These are phyloP conservation scores for Oxalis stricta DNA, from an alignment of 441 rosid genomes.

Conservation along the genomic window DNA sequence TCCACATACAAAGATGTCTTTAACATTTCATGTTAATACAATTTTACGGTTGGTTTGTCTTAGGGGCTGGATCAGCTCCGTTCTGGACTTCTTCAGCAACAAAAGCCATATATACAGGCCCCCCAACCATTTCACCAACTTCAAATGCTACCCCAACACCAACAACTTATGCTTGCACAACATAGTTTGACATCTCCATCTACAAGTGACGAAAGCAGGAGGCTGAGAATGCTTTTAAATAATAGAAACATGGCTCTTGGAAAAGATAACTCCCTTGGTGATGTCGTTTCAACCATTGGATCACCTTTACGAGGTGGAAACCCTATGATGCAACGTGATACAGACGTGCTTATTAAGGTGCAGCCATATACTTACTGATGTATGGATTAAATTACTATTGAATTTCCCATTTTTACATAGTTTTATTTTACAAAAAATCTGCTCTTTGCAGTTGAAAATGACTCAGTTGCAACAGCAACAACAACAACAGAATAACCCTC, in stretches of 20 bases:
- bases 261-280: constrained; percentile 54
- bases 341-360: constrained; percentile 56
- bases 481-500: constrained; percentile 26
- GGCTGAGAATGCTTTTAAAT: constrained; percentile 53
- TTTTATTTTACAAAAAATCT: constrained; percentile 1
- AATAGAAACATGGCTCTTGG: constrained; percentile 46
- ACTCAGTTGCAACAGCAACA: constrained; percentile 43
- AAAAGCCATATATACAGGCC: constrained; percentile 63
- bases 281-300: constrained; percentile 43
- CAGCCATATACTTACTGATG: not conserved
- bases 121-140: constrained; percentile 70
- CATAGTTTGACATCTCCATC: constrained; percentile 60
- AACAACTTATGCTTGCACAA: constrained; percentile 74
- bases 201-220: constrained; percentile 58
- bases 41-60: no score
- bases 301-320: constrained; percentile 47
- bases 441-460: constrained; percentile 33
- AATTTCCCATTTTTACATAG: not conserved
- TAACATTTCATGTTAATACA: no score
- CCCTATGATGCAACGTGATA: constrained; percentile 33
- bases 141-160: constrained; percentile 74
- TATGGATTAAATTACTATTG: no score
- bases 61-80: constrained; percentile 69
- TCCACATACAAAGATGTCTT: no score
- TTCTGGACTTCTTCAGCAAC: constrained; percentile 57